Percentiles rank a stretch among this genome's conserved stretches.
Evolutionary conservation across 371 early-diverging fungal genomes (phyloP).

Genomic region (Rhizopus arrhizus): DNA sequence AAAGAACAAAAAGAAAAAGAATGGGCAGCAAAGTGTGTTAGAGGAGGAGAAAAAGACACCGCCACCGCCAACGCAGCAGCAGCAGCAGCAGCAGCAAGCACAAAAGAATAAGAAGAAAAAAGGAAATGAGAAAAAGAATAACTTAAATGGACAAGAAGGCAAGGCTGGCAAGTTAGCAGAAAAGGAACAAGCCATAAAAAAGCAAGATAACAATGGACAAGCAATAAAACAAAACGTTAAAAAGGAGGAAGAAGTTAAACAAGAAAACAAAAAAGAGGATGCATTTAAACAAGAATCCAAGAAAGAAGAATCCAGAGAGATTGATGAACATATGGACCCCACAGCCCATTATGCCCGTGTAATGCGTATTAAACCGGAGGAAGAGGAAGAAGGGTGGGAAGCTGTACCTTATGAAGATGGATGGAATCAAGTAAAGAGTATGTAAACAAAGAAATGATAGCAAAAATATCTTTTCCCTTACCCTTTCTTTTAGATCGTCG

Average conservation of each 20-base stretch:
- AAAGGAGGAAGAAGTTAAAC: background rate
- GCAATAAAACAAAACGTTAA: background rate
- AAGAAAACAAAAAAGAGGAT: conserved; percentile 11
- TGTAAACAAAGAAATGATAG: background rate
- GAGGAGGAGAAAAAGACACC: background rate
- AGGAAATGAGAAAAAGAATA: conserved; percentile 1
- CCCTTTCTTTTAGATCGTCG: conserved; percentile 11
- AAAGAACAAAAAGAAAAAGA: conserved; percentile 21
- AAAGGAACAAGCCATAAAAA: conserved; percentile 24
- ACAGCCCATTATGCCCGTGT: conserved; percentile 45
- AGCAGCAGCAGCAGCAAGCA: conserved; percentile 11
- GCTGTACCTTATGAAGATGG: conserved; percentile 43
- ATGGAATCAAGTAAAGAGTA: conserved; percentile 38
- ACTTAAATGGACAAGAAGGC: background rate
- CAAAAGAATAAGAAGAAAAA: conserved; percentile 28
- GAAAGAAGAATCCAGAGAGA: conserved; percentile 28
- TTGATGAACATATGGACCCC: conserved; percentile 50
- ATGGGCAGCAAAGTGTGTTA: background rate
- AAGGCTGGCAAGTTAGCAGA: conserved; percentile 4
- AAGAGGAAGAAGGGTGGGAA: conserved; percentile 32
- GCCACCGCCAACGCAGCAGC: background rate
- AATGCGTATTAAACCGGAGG: conserved; percentile 44
- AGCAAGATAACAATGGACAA: conserved; percentile 18
- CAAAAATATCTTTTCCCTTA: background rate
- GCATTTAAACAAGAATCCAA: conserved; percentile 2